phyloP scores from a whole-genome alignment of 2,329 filamentous ascomycete genomes.

The Aschersonia sp. region DNA sequence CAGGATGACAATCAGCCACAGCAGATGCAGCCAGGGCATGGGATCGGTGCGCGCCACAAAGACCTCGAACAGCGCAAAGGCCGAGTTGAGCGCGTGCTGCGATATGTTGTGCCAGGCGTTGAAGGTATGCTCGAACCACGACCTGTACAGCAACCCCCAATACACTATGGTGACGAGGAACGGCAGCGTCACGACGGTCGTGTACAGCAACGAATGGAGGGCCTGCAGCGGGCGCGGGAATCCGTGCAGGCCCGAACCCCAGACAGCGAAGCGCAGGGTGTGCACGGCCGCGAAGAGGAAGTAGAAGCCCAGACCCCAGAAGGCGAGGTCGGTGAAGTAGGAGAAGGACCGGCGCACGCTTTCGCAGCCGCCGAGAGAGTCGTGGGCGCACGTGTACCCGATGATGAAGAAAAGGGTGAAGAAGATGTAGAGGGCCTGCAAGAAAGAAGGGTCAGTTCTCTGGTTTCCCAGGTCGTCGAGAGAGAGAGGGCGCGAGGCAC shows the following conservation, averaged over 20 bases:
- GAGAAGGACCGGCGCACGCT: constrained; percentile 48
- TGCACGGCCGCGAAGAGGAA: constrained; percentile 53
- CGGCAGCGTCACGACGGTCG: constrained; percentile 47
- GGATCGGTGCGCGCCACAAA: constrained; percentile 50
- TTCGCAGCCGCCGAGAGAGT: constrained; percentile 24
- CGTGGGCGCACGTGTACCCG: constrained; percentile 46
- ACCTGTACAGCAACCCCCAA: constrained; percentile 46
- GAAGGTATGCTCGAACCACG: constrained; percentile 38
- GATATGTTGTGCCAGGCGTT: constrained; percentile 52
- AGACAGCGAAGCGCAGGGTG: constrained; percentile 22
- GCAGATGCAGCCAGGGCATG: constrained; percentile 46
- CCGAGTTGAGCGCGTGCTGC: constrained; percentile 60
- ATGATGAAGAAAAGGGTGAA: constrained; percentile 54
- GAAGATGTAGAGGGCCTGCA: constrained; percentile 53
- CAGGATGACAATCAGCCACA: constrained; percentile 55
- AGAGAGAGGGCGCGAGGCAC: constrained; percentile 11
- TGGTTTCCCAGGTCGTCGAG: neutral
- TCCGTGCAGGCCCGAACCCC: too few species aligned
- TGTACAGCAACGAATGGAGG: constrained; percentile 51
- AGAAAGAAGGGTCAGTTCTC: neutral
- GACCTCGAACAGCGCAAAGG: constrained; percentile 66
- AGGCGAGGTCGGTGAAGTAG: constrained; percentile 72
- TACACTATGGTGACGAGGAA: constrained; percentile 59
- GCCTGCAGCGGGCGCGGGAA: constrained; percentile 49
- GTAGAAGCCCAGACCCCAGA: constrained; percentile 76